A percentile compares a stretch with the other conserved stretches of the same genome.
Evolutionary conservation across 148 eudicot genomes (phyloP).

Genomic region (Rhododendron molle): DNA sequence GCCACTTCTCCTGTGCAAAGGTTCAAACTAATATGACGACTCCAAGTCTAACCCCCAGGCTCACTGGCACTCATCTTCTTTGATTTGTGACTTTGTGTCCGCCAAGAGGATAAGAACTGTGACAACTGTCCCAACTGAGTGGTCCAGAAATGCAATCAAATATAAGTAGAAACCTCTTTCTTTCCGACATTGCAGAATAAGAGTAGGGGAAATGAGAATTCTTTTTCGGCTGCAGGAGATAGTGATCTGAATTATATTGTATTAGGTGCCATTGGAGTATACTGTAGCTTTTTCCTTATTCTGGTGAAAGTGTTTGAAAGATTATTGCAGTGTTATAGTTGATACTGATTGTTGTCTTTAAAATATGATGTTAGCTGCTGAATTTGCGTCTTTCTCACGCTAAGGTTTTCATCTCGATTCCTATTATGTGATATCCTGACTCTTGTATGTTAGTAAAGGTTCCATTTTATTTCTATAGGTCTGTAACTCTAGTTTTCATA

Average conservation of each 20-base stretch:
- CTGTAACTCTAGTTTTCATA: constrained; percentile 26
- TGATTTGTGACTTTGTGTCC: neutral
- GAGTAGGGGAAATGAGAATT: neutral
- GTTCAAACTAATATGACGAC: neutral
- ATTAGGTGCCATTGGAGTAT: neutral
- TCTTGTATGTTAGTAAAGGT: constrained; percentile 20
- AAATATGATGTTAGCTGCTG: neutral
- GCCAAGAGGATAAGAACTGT: neutral
- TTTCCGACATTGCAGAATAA: neutral
- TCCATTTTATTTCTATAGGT: constrained; percentile 17
- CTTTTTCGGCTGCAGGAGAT: neutral
- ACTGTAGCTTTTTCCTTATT: neutral
- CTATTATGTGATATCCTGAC: neutral
- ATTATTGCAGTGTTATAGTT: neutral
- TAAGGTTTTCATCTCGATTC: neutral
- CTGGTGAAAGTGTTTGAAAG: neutral
- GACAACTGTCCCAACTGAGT: neutral
- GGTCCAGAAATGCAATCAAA: neutral
- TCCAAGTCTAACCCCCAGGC: neutral
- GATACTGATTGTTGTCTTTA: neutral
- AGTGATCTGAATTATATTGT: neutral
- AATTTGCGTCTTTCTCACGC: neutral
- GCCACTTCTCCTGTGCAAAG: neutral
- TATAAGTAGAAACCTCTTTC: neutral
- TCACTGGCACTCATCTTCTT: neutral